Base-by-base conservation (phyloP, 441 rosid genomes). In the Melastoma candidum region DNA sequence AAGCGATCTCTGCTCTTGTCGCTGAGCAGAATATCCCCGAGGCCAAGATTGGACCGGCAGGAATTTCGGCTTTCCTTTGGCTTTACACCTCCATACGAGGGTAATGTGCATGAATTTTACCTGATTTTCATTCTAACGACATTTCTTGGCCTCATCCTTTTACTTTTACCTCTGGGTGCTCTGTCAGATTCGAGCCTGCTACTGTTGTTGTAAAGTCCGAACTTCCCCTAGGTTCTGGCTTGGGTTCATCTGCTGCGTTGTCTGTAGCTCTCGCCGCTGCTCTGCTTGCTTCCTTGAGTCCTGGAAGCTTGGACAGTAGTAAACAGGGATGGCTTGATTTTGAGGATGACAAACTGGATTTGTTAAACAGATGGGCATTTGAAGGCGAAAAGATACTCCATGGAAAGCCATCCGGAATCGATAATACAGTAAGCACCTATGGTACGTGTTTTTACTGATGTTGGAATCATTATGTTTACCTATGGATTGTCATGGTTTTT, bases 331-430 rank as follows among this genome's bases (percentile, higher is more conserved):
- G 96, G 98, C 63, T 68, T 0, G 50, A 29, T 0, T 84, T 76
- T 14, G 70, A 64, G 50, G 95, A 80, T 29, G 54, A 68, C 14
- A 81, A 80, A 10, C 82, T 84, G 3, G 90, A 83, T 8, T 71
- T 85, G 70, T 57, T 92, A 60, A 87, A 87, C 63, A 78, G 71
- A 68, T 92, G 98, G 98, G 98, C 96, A 64, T 82, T 80, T 45
- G 94, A 80, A 80, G 96, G 98, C 2, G 98, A 92, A 75, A 92
- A 82, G 71, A 77, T 92, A 66, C 74, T 87, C 63, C 98, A 92
- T 64, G 98, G 98, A 70, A 85, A 64, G 69, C 98, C 96, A 45
- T 92, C 96, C 12, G 98, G 96, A 59, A 80, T 92, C 11, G 98
- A 92, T 82, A 92, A 87, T 69, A 79, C 96, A 7, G 95, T 88